Base-by-base conservation (phyloP, 1,284 basidiomycete genomes). In the Peniophora sp. region DNA sequence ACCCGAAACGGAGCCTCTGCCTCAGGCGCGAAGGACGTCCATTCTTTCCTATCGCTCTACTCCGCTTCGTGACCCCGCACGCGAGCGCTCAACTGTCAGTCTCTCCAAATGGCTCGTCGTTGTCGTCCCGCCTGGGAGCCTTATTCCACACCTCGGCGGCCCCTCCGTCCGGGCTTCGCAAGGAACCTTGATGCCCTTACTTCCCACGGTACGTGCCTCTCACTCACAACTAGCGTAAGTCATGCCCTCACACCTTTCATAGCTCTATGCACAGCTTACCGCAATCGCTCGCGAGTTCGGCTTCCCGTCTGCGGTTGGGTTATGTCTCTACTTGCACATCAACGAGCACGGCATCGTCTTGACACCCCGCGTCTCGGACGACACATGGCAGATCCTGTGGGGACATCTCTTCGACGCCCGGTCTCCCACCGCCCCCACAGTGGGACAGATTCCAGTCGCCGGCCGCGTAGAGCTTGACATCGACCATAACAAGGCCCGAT, bases 381-480 rank as follows among this genome's bases (percentile, higher is more conserved):
- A 88, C 51, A 75, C 78, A 17, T 91, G 87, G 87, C 75, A 75
- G 51, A 67, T 81, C 41, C 71, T 90, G 3, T 90, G 87, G 83
- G 69, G 68, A 27, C 77, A 83, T 62, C 66, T 81, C 24, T 75
- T 84, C 41, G 83, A 85, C 18, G 63, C 73, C 11, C 65, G 71
- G 10, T 59, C 67, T 20, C 60, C 70, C 37, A 54, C 64, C 22
- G 47, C 67, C 48, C 63, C 67, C 46, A 55, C 27, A 32, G 37
- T 41, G 15, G 37, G 37, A n/a, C 71, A 70, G 51, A 58, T 78
- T 10, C 81, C 85, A 1, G 80, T 90, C 55, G 71, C 74, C 51
- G 88, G 85, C 14, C 79, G 76, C 47, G 72, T 91, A 24, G 87
- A 90, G 63, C 88, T 90, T 60, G 88, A 91, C 65, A 78, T 91